Base-by-base conservation (phyloP, 2,329 filamentous ascomycete species). In the Aspergillus tanneri region DNA sequence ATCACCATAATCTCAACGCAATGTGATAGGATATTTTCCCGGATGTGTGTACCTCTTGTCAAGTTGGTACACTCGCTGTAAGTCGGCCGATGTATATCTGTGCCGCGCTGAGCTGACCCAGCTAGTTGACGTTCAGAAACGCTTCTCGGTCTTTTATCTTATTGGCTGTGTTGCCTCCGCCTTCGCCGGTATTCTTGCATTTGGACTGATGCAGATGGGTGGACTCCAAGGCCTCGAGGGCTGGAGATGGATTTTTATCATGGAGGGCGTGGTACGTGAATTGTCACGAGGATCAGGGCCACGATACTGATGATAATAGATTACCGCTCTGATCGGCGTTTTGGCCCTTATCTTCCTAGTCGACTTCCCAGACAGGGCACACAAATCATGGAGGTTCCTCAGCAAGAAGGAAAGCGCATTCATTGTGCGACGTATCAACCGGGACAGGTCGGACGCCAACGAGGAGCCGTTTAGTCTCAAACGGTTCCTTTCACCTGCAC, bases 11-110 rank as follows among this genome's bases (percentile, higher is more conserved):
- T 37, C 11, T 32, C 3, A 85, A 30, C 53, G 84, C 2, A 75
- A 87, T 19, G 85, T 88, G 62, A 79, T 65, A 32, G 73, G 85
- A 0, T 88, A 85, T 68, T 89, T 88, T 66, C 85, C 85, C 0
- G 80, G 81, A 43, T 85, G 80, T 43, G 83, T 87, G 0, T 89
- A 88, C 60, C 72, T 89, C 4, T 76, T 89, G 14, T 85, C 81
- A 51, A 87, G 83, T 24, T 89, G 85, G 85, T 88, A 86, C 61
- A 84, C 83, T 0, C 58, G 67, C 36, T 66, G 61, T 62, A 43
- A 54, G 60, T 52, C 9, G n/a, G n/a, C 24, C 5, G 1, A 2
- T 24, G 7, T 9, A 25, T 32, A 5, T 5, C 8, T 30, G 37
- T 43, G 49, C 42, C 41, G 22, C 28, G 21, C n/a, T 14, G 18